Base-by-base conservation (phyloP, 805 yeast genomes). In the Maudiozyma serrabonitensis region DNA sequence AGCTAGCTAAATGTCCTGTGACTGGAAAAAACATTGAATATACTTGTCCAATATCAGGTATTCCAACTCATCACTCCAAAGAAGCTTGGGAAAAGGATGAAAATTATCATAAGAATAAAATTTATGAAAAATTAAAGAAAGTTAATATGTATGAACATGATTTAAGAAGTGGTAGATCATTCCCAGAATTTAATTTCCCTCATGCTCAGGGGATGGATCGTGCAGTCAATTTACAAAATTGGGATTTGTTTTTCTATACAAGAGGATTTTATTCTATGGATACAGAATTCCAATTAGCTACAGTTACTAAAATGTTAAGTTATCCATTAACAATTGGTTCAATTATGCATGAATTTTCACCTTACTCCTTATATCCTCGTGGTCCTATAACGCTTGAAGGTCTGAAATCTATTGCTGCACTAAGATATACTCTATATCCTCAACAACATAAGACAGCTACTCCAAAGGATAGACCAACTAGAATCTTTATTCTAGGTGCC, bases 101-200 rank as follows among this genome's bases (percentile, higher is more conserved):
- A 7, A 80, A 77, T 18, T 90, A 90, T 64, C 96, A 87, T 60
- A 60, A 71, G 35, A 64, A 78, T 34, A 77, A 82, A 58, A 79
- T 74, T 54, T 86, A 85, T 66, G 88, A 88, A 61, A 69, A 79
- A 44, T 76, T 93, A 71, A 85, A 84, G 62, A 84, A 86, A 69
- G 97, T 87, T 40, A 93, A 93, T 67, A 79, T 87, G 47, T 93
- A 82, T 67, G 99, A 93, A 69, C 98, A 91, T 62, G 99, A 93
- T 69, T 73, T 93, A 56, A 79, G 98, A 65, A 83, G 95, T 43
- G 98, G 97, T 5, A 79, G 99, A 62, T 84, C 82, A 48, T 91
- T 93, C 70, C 96, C 96, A 21, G 99, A 93, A 71, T 91, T 93
- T 63, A 95, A 89, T 60, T 89, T 93, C 70, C 98, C 99, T 6